Base-by-base conservation (phyloP, 1,284 basidiomycete genomes). In the Cryptococcus floricola region DNA sequence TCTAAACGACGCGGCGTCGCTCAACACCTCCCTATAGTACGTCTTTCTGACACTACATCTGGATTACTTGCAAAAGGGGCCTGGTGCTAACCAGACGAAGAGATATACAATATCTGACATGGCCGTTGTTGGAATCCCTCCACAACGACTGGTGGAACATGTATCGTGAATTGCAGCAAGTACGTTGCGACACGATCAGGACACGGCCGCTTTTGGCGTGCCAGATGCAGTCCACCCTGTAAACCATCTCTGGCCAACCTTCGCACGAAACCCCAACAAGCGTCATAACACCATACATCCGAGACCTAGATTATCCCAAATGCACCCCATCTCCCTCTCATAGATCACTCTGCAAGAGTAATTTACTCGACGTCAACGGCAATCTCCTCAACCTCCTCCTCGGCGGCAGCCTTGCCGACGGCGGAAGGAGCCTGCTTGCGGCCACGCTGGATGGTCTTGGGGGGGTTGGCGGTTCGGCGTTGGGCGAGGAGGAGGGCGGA, bases 371-470 rank as follows among this genome's bases (percentile, higher is more conserved):
- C 70, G 66, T 75, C 71, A 63, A 75, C 71, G 62, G 69, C 72
- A 58, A 72, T 71, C 45, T 70, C 69, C 41, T 64, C 53, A 58
- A 34, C 31, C 31, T 34, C 31, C 6, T 6, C 4, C 31, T 34
- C 31, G 10, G 31, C 31, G 10, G 31, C 31, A 10, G 61, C 60
- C 61, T 62, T 57, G 42, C 54, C 83, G 13, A 89, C 88, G 53
- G 87, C 80, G 4, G 87, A 83, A 25, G 87, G 87, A 44, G 89
- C 86, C 7, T 88, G 88, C 80, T 88, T 90, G 81, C 85, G 86
- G 61, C 88, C 88, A 67, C 90, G 83, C 64, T 84, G 80, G 64
- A 59, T 67, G 46, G 59, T 62, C 71, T 84, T 87, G 64, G 79
- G 71, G 39, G 85, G 78, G 80, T 89, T 89, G 67, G 62, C 68